Evolutionary conservation across 345 rosid genomes (phyloP), one percentile per base, ranked within the genome.

Genomic region (Rhodamnia rubescens): DNA sequence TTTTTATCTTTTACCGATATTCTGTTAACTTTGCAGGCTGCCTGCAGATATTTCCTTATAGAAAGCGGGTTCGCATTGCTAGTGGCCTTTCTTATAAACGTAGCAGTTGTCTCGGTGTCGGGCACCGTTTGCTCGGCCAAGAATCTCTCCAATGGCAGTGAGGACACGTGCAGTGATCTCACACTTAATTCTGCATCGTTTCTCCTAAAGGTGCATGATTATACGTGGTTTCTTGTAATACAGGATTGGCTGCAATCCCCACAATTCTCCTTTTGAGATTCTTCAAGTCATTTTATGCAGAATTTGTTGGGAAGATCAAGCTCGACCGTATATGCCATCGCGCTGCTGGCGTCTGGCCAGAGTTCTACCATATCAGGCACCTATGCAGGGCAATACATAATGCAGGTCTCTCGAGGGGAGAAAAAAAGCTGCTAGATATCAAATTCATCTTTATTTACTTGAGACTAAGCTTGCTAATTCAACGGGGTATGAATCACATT

Each of bases 41-140:
- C 85, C 9, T 36, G 83, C 81, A 83, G 49, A 56, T 83, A 53
- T 74, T 83, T 83, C 88, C 51, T 75, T 29, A 32, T 83, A 56
- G 85, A 86, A 84, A 83, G 85, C 29, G 85, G 83, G 29, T 29
- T 86, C 32, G 88, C 88, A 18, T 53, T 86, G 32, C 58, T 86
- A 44, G 58, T 74, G 53, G 84, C 85, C 11, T 78, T 86, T 54
- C 54, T 86, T 24, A 83, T 86, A 55, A 83, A 86, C 49, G 83
- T 86, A 7, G 78, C 85, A 9, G 85, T 86, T 40, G 75, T 83
- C 21, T 55, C 84, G 8, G 83, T 86, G 20, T 54, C 58, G 5
- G 88, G 83, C n/a, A 27, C 58, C 3, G 85, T 86, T 47, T 86
- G 85, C 83, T 53, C 78, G 6, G 53, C 54, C 20, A 49, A 83